Conservation (phyloP, 345 rosid genomes). For the Populus nigra region DNA sequence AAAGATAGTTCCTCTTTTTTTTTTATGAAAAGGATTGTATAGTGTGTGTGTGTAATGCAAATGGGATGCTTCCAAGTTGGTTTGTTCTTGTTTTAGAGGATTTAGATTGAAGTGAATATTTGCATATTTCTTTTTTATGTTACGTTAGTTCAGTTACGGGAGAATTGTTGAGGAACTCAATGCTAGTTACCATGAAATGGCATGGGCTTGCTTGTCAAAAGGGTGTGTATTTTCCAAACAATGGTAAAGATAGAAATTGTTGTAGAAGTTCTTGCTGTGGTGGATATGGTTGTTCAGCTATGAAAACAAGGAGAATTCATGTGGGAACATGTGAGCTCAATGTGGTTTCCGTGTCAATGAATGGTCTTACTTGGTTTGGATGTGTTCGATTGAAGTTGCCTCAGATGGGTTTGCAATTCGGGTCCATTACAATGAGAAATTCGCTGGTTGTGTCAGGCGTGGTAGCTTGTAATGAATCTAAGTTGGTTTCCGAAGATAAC, state of each 20-base stretch:
- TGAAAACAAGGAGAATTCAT: constrained; percentile 29
- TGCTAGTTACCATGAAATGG: constrained; percentile 20
- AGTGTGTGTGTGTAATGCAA: too few relatives aligned
- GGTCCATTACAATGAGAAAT: constrained; percentile 8
- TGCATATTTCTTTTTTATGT: neutral
- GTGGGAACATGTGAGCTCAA: constrained; percentile 3
- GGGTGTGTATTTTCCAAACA: constrained; percentile 9
- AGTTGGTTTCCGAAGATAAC: constrained; percentile 18
- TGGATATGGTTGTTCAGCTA: constrained; percentile 20
- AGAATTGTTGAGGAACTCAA: constrained; percentile 30
- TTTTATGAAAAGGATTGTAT: too few relatives aligned
- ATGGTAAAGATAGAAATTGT: constrained; percentile 1
- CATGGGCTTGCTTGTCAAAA: constrained; percentile 26
- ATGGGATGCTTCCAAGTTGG: neutral
- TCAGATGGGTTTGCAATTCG: neutral
- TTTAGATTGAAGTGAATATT: neutral
- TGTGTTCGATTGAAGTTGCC: neutral
- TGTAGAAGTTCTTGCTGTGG: neutral
- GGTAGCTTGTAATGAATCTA: constrained; percentile 18
- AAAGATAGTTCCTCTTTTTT: too few relatives aligned
- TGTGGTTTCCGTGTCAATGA: constrained; percentile 8
- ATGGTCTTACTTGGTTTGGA: constrained; percentile 12
- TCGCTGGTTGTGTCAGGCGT: neutral
- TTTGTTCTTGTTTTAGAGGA: neutral
- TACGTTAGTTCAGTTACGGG: constrained; percentile 17